Evolutionary conservation across 768 basidiomycete species (phyloP).

Genomic region (Termitomyces sp.): DNA sequence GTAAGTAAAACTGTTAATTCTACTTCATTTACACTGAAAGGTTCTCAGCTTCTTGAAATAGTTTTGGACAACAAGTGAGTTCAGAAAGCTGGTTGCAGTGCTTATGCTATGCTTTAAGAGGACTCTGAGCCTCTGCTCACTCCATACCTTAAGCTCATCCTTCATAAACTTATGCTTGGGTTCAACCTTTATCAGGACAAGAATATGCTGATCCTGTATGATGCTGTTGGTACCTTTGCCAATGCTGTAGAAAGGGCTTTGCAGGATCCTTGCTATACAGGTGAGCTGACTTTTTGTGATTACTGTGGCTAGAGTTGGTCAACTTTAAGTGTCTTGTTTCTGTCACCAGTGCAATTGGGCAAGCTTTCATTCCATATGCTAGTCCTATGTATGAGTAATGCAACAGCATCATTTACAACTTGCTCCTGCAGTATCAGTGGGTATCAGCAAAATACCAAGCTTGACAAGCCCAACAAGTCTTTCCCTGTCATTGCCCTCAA

Average conservation of each 20-base stretch:
- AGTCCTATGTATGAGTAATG: slow-evolving; percentile 92
- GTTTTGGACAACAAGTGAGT: slow-evolving; percentile 97
- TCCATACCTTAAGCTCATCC: slow-evolving; percentile 92
- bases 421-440: slow-evolving; percentile 82
- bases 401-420: slow-evolving; percentile 76
- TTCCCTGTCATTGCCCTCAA: slow-evolving; percentile 99
- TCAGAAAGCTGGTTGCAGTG: slow-evolving; percentile 98
- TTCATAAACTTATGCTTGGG: slow-evolving; percentile 92
- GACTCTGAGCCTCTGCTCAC: slow-evolving; percentile 89
- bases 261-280: slow-evolving; percentile 86
- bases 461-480: slow-evolving; percentile 94
- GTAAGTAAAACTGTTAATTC: slow-evolving; percentile 39
- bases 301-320: not conserved
- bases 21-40: not conserved
- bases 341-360: slow-evolving; percentile 93
- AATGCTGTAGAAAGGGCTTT: slow-evolving; percentile 92
- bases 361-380: slow-evolving; percentile 85
- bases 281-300: slow-evolving; percentile 37
- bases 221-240: slow-evolving; percentile 97
- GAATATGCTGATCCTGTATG: slow-evolving; percentile 97
- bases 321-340: slow-evolving; percentile 84
- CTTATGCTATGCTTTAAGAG: slow-evolving; percentile 97
- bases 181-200: slow-evolving; percentile 99
- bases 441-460: slow-evolving; percentile 85
- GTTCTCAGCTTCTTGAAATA: slow-evolving; percentile 86